These are phyloP conservation scores for Boletellus ananiceps DNA, from an alignment of 768 basidiomycete genomes.

Conservation along the genomic window DNA sequence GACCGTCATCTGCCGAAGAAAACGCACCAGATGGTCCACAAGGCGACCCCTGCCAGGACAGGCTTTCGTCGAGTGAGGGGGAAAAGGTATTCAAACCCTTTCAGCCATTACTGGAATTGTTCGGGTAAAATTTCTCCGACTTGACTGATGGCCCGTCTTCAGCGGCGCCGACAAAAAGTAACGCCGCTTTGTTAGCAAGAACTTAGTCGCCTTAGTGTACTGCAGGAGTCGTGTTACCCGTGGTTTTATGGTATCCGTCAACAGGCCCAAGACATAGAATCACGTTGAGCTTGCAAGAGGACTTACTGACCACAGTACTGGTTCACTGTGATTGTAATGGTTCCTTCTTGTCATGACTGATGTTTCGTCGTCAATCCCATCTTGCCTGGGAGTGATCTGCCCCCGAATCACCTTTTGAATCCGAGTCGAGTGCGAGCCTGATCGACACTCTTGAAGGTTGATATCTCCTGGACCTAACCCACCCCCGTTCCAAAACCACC, in stretches of 20 bases:
- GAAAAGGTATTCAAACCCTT: not conserved
- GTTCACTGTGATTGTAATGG: no score
- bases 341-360: no score
- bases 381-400: no score
- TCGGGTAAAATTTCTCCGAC: not conserved
- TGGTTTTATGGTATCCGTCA: not conserved
- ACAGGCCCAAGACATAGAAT: not conserved
- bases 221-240: not conserved
- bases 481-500: no score
- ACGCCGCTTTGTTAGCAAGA: not conserved
- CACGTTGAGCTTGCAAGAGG: constrained; percentile 15
- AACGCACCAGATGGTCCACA: not conserved
- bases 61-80: not conserved
- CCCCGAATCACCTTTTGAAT: no score
- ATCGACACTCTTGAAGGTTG: no score
- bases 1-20: constrained; percentile 18
- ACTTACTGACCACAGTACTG: no score
- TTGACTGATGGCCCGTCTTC: not conserved
- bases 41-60: not conserved
- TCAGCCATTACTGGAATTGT: not conserved
- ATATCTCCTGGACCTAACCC: no score
- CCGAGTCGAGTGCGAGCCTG: no score
- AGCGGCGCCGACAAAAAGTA: not conserved
- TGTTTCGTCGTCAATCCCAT: no score
- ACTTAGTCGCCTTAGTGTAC: not conserved